A percentile compares a stretch with the other conserved stretches of the same genome.
These are phyloP conservation scores for Lactifluus volemus DNA, from an alignment of 768 basidiomycete genomes.

Conservation along the genomic window DNA sequence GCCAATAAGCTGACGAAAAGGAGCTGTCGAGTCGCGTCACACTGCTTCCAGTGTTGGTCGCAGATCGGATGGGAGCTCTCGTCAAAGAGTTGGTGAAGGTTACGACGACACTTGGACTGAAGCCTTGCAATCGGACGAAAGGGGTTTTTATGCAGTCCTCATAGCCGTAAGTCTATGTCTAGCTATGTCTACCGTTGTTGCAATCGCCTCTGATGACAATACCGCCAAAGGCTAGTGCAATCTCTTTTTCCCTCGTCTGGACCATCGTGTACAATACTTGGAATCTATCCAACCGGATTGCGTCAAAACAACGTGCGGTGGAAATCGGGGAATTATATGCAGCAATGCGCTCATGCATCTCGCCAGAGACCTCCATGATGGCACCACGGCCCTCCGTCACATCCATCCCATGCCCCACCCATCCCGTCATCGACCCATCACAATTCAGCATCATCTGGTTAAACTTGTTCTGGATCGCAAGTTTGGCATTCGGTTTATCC, in stretches of 20 bases:
- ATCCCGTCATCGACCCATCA: neutral
- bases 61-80: neutral
- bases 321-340: neutral
- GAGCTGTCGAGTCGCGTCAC: neutral
- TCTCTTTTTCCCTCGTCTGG: neutral
- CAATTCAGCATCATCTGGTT: neutral
- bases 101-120: neutral
- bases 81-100: no score
- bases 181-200: no score
- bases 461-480: neutral
- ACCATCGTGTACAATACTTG: neutral
- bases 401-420: neutral
- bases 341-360: neutral
- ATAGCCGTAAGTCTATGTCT: neutral
- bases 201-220: neutral
- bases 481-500: neutral
- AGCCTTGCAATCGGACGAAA: neutral
- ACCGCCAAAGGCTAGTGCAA: neutral
- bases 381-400: neutral
- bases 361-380: neutral
- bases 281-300: neutral
- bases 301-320: neutral
- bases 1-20: neutral
- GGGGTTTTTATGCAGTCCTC: neutral
- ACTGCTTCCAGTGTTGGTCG: neutral